phyloP scores from a whole-genome alignment of 2,329 filamentous ascomycete species.

The Colletotrichum sidae region DNA sequence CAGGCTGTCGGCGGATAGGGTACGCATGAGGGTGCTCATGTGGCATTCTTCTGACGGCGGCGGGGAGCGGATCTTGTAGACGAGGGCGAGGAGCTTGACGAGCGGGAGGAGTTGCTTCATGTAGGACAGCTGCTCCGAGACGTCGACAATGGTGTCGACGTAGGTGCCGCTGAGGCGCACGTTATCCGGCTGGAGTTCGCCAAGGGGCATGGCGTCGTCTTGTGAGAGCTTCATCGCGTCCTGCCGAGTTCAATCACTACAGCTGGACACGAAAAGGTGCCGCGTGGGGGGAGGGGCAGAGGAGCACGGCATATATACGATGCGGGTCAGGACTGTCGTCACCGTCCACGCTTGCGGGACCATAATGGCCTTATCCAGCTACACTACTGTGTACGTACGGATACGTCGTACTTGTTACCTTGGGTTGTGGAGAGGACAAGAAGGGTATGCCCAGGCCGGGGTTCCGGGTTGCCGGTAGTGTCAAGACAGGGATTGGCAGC shows the following conservation, averaged over 20 bases:
- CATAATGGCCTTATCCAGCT: slow-evolving; percentile 18
- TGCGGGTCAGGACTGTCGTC: slow-evolving; percentile 23
- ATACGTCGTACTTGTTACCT: neutral
- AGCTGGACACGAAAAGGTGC: too few relatives aligned
- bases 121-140: slow-evolving; percentile 46
- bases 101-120: slow-evolving; percentile 48
- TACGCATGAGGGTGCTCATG: slow-evolving; percentile 49
- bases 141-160: slow-evolving; percentile 44
- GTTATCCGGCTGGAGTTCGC: slow-evolving; percentile 25
- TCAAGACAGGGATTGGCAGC: slow-evolving; percentile 8
- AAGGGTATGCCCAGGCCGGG: neutral
- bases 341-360: slow-evolving; percentile 16
- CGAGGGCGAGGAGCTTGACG: slow-evolving; percentile 48
- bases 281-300: neutral
- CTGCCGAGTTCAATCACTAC: neutral
- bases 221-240: slow-evolving; percentile 20
- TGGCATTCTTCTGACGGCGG: slow-evolving; percentile 42
- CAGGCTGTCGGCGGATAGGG: slow-evolving; percentile 34
- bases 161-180: slow-evolving; percentile 34
- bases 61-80: slow-evolving; percentile 46
- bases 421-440: neutral
- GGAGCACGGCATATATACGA: slow-evolving; percentile 16
- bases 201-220: slow-evolving; percentile 18
- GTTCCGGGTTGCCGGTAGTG: slow-evolving; percentile 26
- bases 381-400: too few relatives aligned